Conservation (phyloP, 1,284 basidiomycete genomes). For the Apiotrichum sp. region DNA sequence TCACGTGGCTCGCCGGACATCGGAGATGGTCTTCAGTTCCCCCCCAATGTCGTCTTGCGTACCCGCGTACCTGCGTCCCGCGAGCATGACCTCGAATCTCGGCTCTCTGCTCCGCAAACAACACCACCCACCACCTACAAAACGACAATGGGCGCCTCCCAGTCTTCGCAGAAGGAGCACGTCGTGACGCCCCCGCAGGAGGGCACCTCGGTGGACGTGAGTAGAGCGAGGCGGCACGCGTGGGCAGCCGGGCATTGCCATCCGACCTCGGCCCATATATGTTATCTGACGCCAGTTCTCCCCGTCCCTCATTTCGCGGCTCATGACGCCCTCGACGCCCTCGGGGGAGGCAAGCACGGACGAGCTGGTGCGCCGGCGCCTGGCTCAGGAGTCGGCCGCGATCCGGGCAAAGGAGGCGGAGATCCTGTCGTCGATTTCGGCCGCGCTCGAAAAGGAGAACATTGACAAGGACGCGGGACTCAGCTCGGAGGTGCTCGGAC, state of each 20-base stretch:
- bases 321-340: slow-evolving; percentile 24
- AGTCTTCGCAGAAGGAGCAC: slow-evolving; percentile 39
- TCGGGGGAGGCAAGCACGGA: slow-evolving; percentile 23
- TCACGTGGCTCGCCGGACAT: neutral
- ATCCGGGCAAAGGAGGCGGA: slow-evolving; percentile 42
- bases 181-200: slow-evolving; percentile 38
- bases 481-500: slow-evolving; percentile 39
- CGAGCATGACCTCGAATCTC: neutral
- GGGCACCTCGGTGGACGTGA: slow-evolving; percentile 40
- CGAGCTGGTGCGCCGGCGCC: slow-evolving; percentile 38
- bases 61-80: no score
- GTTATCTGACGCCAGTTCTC: slow-evolving; percentile 45
- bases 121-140: neutral
- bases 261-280: slow-evolving; percentile 15
- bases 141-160: slow-evolving; percentile 34
- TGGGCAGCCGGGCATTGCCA: no score
- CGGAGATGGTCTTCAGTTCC: no score
- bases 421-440: slow-evolving; percentile 40
- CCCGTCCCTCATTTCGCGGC: slow-evolving; percentile 38
- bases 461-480: slow-evolving; percentile 46
- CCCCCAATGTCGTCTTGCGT: no score
- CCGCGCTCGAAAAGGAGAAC: slow-evolving; percentile 48
- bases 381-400: slow-evolving; percentile 42
- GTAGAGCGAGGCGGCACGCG: slow-evolving; percentile 1
- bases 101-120: neutral